These are phyloP conservation scores for Thermothielavioides terrestris DNA, from an alignment of 495 filamentous ascomycete genomes.

Conservation along the genomic window DNA sequence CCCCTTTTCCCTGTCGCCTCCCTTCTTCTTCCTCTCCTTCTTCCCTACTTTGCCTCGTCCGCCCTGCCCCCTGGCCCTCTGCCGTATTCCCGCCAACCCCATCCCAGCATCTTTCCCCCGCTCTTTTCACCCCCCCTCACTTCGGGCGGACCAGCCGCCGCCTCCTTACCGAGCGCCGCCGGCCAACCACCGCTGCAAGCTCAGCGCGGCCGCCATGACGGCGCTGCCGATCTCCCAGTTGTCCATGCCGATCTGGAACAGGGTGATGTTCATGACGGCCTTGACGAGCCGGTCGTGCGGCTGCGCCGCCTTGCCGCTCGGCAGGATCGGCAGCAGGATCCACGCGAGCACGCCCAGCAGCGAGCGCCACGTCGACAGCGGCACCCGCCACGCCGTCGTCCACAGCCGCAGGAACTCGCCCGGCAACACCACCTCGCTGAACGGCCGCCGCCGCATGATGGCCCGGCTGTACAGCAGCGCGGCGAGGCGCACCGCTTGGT, in stretches of 20 bases:
- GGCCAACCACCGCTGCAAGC: slow-evolving; percentile 25
- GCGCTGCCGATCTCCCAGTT: slow-evolving; percentile 27
- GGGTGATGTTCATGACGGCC: slow-evolving; percentile 22
- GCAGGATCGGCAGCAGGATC: slow-evolving; percentile 12
- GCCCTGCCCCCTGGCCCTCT: too few relatives aligned
- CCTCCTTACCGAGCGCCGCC: not conserved
- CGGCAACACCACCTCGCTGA: slow-evolving; percentile 14
- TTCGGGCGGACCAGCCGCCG: not conserved
- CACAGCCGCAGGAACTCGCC: slow-evolving; percentile 26
- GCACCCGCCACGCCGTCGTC: slow-evolving; percentile 30
- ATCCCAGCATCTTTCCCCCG: not conserved
- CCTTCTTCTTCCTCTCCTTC: not conserved
- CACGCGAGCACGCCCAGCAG: slow-evolving; percentile 31
- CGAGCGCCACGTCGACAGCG: slow-evolving; percentile 24
- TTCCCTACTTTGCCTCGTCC: not conserved
- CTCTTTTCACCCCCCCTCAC: not conserved
- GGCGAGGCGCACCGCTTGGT: slow-evolving; percentile 25
- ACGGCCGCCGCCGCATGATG: slow-evolving; percentile 24
- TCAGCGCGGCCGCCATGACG: slow-evolving; percentile 20
- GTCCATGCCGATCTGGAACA: slow-evolving; percentile 30
- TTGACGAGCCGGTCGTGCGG: slow-evolving; percentile 28
- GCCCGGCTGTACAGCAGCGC: slow-evolving; percentile 29
- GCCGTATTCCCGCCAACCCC: too few relatives aligned
- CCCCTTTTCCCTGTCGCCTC: not conserved
- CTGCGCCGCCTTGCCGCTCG: slow-evolving; percentile 8